Evolutionary conservation across 1,284 basidiomycete genomes (phyloP).

Genomic region (Irpex rosettiformis): DNA sequence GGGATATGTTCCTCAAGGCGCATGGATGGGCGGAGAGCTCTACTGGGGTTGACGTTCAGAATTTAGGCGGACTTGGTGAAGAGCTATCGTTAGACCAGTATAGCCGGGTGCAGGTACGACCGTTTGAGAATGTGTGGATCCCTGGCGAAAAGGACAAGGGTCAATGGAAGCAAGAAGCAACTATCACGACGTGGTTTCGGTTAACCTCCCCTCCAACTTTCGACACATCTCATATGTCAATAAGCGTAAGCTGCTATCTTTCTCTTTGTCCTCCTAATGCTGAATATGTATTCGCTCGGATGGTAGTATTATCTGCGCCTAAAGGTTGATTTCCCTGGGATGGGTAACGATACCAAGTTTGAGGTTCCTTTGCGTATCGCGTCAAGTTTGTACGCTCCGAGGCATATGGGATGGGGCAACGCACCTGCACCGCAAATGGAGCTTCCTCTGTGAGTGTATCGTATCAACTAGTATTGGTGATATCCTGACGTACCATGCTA

Average conservation of each 20-base stretch:
- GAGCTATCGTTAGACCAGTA: neutral
- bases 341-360: conserved; percentile 11
- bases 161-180: conserved; percentile 17
- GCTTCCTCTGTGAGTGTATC: conserved; percentile 12
- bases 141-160: conserved; percentile 14
- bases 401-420: neutral
- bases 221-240: neutral
- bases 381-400: neutral
- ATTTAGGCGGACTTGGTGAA: conserved; percentile 5
- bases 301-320: conserved; percentile 7
- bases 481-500: too few species aligned
- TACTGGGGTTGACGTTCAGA: too few species aligned
- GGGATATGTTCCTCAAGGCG: neutral
- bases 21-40: neutral
- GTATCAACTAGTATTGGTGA: too few species aligned
- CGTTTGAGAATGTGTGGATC: conserved; percentile 17
- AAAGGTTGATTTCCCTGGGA: conserved; percentile 14
- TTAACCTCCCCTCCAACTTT: conserved; percentile 1
- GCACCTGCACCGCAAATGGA: conserved; percentile 8
- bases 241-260: neutral
- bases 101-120: conserved; percentile 4
- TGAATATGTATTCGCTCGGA: conserved; percentile 19
- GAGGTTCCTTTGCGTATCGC: conserved; percentile 7
- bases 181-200: conserved; percentile 11
- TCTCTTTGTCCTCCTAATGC: conserved; percentile 18